A percentile compares a stretch with the other conserved stretches of the same genome.
These are phyloP conservation scores for Exobasidium rhododendri DNA, from an alignment of 1,284 basidiomycete species.

Conservation along the genomic window DNA sequence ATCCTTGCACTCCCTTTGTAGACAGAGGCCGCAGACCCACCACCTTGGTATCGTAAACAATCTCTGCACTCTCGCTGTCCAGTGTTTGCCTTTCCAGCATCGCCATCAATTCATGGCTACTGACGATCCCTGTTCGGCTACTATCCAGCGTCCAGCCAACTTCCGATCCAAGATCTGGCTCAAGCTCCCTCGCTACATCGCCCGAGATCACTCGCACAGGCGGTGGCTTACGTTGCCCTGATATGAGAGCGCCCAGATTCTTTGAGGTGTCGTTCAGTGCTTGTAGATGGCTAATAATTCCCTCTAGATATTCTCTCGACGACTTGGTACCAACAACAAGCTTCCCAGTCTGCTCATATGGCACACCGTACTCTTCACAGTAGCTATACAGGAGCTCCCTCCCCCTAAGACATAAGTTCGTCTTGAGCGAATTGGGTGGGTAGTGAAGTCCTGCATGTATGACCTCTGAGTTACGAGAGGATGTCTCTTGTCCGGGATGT, in stretches of 20 bases:
- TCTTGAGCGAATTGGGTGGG: conserved; percentile 79
- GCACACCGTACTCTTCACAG: conserved; percentile 68
- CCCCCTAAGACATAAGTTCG: conserved; percentile 79
- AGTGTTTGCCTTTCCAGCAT: conserved; percentile 74
- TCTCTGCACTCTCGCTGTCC: conserved; percentile 68
- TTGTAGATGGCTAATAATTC: conserved; percentile 31
- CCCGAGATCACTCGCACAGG: conserved; percentile 66
- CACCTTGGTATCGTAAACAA: conserved; percentile 77
- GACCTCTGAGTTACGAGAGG: conserved; percentile 89
- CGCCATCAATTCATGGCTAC: conserved; percentile 74
- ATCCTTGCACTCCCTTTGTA: conserved; percentile 29
- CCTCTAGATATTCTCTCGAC: conserved; percentile 31
- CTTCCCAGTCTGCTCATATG: conserved; percentile 75
- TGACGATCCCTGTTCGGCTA: conserved; percentile 84
- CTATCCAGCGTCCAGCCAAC: conserved; percentile 75
- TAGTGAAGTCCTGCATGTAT: conserved; percentile 77
- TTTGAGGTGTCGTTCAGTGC: conserved; percentile 19
- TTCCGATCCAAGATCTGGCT: conserved; percentile 72
- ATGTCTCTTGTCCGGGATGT: conserved; percentile 44
- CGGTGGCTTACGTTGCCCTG: conserved; percentile 52
- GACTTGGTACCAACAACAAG: conserved; percentile 51
- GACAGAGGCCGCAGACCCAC: conserved; percentile 77
- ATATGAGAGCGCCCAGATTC: conserved; percentile 1
- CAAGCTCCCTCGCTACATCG: conserved; percentile 70
- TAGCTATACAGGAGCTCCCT: conserved; percentile 77